phyloP scores from a whole-genome alignment of 495 filamentous ascomycete genomes.

The Daldinia caldariorum region DNA sequence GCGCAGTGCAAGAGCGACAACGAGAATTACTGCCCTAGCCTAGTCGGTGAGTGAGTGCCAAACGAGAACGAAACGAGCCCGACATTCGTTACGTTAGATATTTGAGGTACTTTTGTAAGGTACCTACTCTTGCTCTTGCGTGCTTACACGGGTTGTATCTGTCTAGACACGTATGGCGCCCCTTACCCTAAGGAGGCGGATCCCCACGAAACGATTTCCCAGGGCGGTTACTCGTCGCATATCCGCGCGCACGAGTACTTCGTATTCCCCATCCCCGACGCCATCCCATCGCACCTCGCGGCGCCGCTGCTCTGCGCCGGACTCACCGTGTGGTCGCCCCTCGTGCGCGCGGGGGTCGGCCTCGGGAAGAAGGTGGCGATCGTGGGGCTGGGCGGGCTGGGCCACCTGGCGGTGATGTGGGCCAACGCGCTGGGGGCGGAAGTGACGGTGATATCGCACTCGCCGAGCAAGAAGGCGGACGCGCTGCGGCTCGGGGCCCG shows the following conservation, averaged over 20 bases:
- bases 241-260: conserved; percentile 81
- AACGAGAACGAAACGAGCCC: no score
- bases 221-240: conserved; percentile 60
- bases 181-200: conserved; percentile 62
- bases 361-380: conserved; percentile 77
- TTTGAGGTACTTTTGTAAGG: no score
- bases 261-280: conserved; percentile 77
- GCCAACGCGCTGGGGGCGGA: conserved; percentile 72
- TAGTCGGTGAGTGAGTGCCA: conserved; percentile 61
- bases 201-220: conserved; percentile 42
- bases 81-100: no score
- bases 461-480: conserved; percentile 66
- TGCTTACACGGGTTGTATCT: no score
- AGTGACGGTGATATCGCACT: conserved; percentile 73
- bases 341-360: conserved; percentile 68
- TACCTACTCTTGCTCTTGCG: no score
- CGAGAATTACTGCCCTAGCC: conserved; percentile 81
- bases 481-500: conserved; percentile 70
- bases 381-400: conserved; percentile 77
- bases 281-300: conserved; percentile 67
- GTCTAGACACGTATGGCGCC: conserved; percentile 65
- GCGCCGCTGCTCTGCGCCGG: conserved; percentile 87
- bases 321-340: conserved; percentile 74
- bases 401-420: conserved; percentile 71
- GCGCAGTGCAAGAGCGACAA: conserved; percentile 59